These are phyloP conservation scores for Aspergillus neotritici DNA, from an alignment of 2,329 filamentous ascomycete species.

Conservation along the genomic window DNA sequence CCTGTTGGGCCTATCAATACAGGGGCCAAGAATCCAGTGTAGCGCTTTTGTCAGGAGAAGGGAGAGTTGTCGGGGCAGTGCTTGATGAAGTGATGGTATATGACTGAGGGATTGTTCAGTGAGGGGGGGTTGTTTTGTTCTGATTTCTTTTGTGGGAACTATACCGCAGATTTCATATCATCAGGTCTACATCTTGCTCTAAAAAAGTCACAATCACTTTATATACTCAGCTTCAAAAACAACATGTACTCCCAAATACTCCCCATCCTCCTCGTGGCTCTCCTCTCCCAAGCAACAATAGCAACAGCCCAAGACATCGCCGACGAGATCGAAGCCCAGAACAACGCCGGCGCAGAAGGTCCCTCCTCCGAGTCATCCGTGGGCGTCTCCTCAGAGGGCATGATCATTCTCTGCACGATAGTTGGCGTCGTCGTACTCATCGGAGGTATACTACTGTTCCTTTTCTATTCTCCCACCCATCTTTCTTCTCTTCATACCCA, in stretches of 20 bases:
- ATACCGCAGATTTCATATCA: no score
- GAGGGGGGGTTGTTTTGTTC: no score
- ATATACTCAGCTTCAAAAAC: no score
- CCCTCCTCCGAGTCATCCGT: slow-evolving; percentile 4
- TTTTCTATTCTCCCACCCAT: neutral
- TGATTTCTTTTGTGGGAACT: no score
- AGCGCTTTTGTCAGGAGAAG: no score
- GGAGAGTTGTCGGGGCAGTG: no score
- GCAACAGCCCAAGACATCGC: slow-evolving; percentile 10
- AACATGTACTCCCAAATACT: neutral
- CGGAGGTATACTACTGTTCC: slow-evolving; percentile 12
- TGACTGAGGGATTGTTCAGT: no score
- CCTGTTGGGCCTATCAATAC: no score
- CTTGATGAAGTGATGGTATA: no score
- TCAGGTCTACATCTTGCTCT: no score
- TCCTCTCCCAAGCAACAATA: neutral
- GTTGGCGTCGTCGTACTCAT: slow-evolving; percentile 16
- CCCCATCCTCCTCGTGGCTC: slow-evolving; percentile 1
- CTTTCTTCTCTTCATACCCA: neutral
- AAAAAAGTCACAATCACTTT: no score
- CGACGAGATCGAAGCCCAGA: slow-evolving; percentile 10
- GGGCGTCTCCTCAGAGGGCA: slow-evolving; percentile 13
- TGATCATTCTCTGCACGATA: slow-evolving; percentile 17
- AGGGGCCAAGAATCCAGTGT: no score
- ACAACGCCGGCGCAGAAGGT: slow-evolving; percentile 10